Percentiles rank a stretch among this genome's conserved stretches.
These are phyloP conservation scores for Chaetomium tenue DNA, from an alignment of 495 filamentous ascomycete species.

Conservation along the genomic window DNA sequence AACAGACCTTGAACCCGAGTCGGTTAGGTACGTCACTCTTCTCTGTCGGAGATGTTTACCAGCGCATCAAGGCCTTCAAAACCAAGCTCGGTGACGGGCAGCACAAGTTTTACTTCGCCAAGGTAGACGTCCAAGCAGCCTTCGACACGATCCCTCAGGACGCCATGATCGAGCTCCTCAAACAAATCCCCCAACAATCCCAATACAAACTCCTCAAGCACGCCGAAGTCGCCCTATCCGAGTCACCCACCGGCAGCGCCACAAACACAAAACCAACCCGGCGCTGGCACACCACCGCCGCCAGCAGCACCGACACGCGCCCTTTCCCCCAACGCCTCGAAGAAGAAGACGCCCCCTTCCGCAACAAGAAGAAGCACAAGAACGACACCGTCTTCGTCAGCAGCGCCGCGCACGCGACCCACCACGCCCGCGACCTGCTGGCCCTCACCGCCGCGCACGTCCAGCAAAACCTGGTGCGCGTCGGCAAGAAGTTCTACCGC, in stretches of 20 bases:
- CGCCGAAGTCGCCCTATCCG: slow-evolving; percentile 61
- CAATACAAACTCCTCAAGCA: slow-evolving; percentile 74
- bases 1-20: slow-evolving; percentile 53
- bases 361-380: too few relatives aligned
- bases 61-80: slow-evolving; percentile 70
- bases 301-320: slow-evolving; percentile 31
- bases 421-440: slow-evolving; percentile 60
- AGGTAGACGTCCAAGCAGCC: slow-evolving; percentile 86
- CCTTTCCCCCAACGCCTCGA: slow-evolving; percentile 56
- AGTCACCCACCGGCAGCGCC: slow-evolving; percentile 19
- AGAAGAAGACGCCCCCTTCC: slow-evolving; percentile 35
- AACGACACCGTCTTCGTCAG: slow-evolving; percentile 77
- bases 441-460: slow-evolving; percentile 73
- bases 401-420: slow-evolving; percentile 50
- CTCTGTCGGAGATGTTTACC: slow-evolving; percentile 78
- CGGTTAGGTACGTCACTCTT: slow-evolving; percentile 73
- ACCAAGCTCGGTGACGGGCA: slow-evolving; percentile 34
- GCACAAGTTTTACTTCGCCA: slow-evolving; percentile 68
- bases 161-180: slow-evolving; percentile 64
- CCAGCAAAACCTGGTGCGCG: slow-evolving; percentile 75
- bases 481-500: slow-evolving; percentile 85
- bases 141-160: slow-evolving; percentile 94
- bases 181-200: slow-evolving; percentile 59
- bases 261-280: slow-evolving; percentile 41
- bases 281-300: slow-evolving; percentile 63